A percentile compares a stretch with the other conserved stretches of the same genome.
Conservation (phyloP, 106 monocot species). For the Dendrobium officinale region DNA sequence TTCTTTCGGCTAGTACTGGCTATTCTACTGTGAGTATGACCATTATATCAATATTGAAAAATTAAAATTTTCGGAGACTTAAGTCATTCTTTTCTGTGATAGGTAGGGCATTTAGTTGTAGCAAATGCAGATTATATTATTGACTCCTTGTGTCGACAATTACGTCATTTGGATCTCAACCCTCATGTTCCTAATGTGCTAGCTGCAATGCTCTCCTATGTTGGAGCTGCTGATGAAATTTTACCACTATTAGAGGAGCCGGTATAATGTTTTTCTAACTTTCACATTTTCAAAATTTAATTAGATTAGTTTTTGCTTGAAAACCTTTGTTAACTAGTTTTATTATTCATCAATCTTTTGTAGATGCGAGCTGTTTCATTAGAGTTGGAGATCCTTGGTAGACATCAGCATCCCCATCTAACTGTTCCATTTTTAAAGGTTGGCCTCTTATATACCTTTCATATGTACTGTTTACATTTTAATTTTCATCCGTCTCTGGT, state of each 20-base stretch:
- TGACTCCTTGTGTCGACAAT: conserved; percentile 79
- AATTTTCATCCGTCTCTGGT: not conserved
- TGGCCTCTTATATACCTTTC: not conserved
- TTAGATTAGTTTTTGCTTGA: not conserved
- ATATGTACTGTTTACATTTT: not conserved
- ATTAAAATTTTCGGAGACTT: not conserved
- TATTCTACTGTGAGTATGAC: conserved; percentile 46
- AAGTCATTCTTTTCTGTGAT: conserved; percentile 1
- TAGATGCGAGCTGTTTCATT: conserved; percentile 84
- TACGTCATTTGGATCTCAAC: conserved; percentile 88
- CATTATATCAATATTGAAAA: not conserved
- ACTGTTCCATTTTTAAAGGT: conserved; percentile 95
- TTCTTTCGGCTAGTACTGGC: conserved; percentile 50
- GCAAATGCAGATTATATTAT: conserved; percentile 94
- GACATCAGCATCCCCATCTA: conserved; percentile 71
- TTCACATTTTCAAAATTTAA: not conserved
- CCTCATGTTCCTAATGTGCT: conserved; percentile 77
- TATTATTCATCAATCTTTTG: conserved; percentile 10
- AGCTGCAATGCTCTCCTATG: conserved; percentile 85
- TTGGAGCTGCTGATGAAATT: conserved; percentile 87
- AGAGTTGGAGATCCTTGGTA: conserved; percentile 83
- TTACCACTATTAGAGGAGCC: conserved; percentile 91
- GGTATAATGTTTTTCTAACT: conserved; percentile 25
- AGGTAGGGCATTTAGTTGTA: conserved; percentile 88
- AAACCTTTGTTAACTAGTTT: not conserved